Conservation (phyloP, 1,139 yeast genomes). For the Wickerhamiella pararugosa region DNA sequence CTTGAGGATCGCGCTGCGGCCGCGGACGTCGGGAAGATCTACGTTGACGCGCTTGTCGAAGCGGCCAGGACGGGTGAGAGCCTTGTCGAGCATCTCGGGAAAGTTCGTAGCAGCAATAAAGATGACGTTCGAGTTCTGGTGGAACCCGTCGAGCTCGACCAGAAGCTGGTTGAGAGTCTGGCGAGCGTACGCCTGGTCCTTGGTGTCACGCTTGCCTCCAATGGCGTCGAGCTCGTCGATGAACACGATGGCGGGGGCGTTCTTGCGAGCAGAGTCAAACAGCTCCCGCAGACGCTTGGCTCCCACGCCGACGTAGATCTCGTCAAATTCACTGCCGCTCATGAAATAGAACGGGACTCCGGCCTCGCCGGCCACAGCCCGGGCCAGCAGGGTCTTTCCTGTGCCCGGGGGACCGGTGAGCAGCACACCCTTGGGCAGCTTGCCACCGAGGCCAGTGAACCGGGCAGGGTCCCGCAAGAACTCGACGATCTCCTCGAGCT, state of each 20-base stretch:
- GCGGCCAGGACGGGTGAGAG: slow-evolving; percentile 95
- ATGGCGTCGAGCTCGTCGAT: slow-evolving; percentile 96
- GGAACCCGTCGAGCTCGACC: slow-evolving; percentile 93
- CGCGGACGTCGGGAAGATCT: slow-evolving; percentile 94
- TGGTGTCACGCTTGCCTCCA: slow-evolving; percentile 95
- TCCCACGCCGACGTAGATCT: slow-evolving; percentile 96
- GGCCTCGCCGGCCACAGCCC: slow-evolving; percentile 99
- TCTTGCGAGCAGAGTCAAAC: slow-evolving; percentile 82
- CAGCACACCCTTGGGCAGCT: slow-evolving; percentile 90
- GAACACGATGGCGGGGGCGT: slow-evolving; percentile 93
- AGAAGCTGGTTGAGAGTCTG: slow-evolving; percentile 91
- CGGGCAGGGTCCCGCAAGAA: slow-evolving; percentile 91
- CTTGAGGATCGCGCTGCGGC: slow-evolving; percentile 80
- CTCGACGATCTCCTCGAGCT: slow-evolving; percentile 90
- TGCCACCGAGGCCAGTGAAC: slow-evolving; percentile 94
- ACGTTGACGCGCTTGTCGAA: slow-evolving; percentile 93
- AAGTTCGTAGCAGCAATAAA: slow-evolving; percentile 97
- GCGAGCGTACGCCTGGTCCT: slow-evolving; percentile 94
- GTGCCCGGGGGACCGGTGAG: slow-evolving; percentile 99
- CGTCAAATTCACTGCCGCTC: slow-evolving; percentile 98
- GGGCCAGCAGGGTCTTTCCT: slow-evolving; percentile 90
- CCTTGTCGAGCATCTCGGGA: slow-evolving; percentile 93
- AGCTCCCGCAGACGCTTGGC: slow-evolving; percentile 94
- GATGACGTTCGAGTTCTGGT: slow-evolving; percentile 83
- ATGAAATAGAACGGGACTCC: slow-evolving; percentile 97